Evolutionary conservation across 2,329 filamentous ascomycete species (phyloP).

Genomic region (Trichoderma endophyticum): DNA sequence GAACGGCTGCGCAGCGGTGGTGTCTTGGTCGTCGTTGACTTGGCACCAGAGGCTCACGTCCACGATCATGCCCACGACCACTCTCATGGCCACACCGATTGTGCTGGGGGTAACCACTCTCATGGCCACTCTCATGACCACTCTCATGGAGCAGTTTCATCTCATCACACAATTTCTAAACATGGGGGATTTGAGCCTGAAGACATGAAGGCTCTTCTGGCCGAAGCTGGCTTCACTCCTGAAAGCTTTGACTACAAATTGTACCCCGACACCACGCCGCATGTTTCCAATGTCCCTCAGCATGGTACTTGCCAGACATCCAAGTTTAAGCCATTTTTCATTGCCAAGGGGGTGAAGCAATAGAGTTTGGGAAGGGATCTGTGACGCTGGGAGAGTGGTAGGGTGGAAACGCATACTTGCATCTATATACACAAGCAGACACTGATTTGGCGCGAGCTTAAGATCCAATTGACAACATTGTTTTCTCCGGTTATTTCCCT

Average conservation of each 20-base stretch:
- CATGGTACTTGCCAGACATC: not conserved
- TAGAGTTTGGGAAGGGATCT: not conserved
- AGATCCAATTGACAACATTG: not conserved
- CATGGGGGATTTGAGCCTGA: not conserved
- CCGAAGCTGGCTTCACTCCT: not conserved
- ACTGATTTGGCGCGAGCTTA: not conserved
- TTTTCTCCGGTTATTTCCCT: not conserved
- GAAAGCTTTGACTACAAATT: not conserved
- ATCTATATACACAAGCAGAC: not conserved
- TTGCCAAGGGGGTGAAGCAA: not conserved
- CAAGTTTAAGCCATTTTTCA: conserved; percentile 1
- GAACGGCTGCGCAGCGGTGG: not conserved
- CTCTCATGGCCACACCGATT: not conserved
- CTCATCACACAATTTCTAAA: not conserved
- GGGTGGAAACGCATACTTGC: not conserved
- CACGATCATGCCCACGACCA: not conserved
- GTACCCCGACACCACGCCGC: not conserved
- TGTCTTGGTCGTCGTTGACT: conserved; percentile 1
- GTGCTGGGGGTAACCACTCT: not conserved
- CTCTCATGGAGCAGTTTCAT: not conserved
- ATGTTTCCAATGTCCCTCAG: not conserved
- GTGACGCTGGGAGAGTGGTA: not conserved
- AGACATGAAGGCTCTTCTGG: not conserved
- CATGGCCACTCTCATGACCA: not conserved
- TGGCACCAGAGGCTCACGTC: not conserved